A percentile compares a stretch with the other conserved stretches of the same genome.
Conservation (phyloP, 371 early-diverging fungal genomes). For the Syncephalis fuscata region DNA sequence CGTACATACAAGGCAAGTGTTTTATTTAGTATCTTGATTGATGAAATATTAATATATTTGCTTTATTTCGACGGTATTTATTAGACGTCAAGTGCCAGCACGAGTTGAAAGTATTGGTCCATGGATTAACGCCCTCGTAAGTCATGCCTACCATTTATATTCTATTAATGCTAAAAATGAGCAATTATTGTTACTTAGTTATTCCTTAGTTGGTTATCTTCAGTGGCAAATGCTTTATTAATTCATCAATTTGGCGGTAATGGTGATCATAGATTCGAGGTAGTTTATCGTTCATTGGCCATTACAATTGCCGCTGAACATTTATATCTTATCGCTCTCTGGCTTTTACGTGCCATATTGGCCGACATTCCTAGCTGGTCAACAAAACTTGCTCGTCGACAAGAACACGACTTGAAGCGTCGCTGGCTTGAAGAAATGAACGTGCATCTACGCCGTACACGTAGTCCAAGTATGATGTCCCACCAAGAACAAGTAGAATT, state of each 20-base stretch:
- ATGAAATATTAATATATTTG: too few relatives aligned
- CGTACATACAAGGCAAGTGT: constrained; percentile 34
- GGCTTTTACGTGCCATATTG: not conserved
- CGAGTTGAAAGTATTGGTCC: constrained; percentile 74
- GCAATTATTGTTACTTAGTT: too few relatives aligned
- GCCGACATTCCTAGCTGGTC: not conserved
- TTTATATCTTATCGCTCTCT: not conserved
- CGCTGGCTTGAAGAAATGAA: constrained; percentile 3
- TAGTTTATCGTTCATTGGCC: not conserved
- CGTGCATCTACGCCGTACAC: constrained; percentile 6
- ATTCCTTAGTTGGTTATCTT: constrained; percentile 36
- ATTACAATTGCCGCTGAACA: not conserved
- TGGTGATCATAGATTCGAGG: not conserved
- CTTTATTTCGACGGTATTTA: not conserved
- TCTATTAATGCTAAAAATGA: too few relatives aligned
- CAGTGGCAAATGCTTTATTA: constrained; percentile 56
- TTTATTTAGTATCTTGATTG: not conserved
- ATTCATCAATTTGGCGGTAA: constrained; percentile 45
- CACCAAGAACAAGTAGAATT: not conserved
- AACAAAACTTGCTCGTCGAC: not conserved
- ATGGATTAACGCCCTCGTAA: constrained; percentile 58
- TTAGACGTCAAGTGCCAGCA: constrained; percentile 55
- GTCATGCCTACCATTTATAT: constrained; percentile 11
- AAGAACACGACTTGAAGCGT: constrained; percentile 6
- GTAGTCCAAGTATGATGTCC: not conserved